phyloP scores from a whole-genome alignment of 768 basidiomycete species.

The Clitopilus passeckerianus region DNA sequence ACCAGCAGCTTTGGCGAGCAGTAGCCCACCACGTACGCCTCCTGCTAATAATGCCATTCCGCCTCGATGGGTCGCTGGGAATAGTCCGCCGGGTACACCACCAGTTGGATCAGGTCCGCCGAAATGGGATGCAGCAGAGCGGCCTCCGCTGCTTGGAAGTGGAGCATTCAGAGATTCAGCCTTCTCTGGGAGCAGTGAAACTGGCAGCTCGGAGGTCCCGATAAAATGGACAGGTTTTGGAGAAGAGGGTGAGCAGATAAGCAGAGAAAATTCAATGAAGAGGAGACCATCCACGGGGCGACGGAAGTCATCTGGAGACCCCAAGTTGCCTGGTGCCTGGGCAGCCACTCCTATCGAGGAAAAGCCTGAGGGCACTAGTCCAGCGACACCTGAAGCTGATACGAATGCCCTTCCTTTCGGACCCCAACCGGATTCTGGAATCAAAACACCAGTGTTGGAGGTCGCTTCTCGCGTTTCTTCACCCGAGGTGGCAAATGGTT shows the following conservation, averaged over 20 bases:
- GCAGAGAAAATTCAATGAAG: constrained; percentile 5
- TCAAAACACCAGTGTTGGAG: constrained; percentile 37
- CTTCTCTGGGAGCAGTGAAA: constrained; percentile 44
- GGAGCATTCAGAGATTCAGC: constrained; percentile 65
- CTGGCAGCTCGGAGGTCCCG: constrained; percentile 42
- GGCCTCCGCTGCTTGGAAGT: constrained; percentile 45
- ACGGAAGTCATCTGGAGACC: constrained; percentile 23
- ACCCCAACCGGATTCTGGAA: constrained; percentile 16
- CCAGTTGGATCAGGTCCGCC: not conserved
- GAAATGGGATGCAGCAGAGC: constrained; percentile 1
- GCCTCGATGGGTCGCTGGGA: not conserved
- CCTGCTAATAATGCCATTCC: not conserved
- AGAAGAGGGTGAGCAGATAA: constrained; percentile 3
- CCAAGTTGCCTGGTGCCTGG: constrained; percentile 51
- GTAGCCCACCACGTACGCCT: not conserved
- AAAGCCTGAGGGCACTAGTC: constrained; percentile 21
- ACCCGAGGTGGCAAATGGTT: constrained; percentile 32
- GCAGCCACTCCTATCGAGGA: constrained; percentile 50
- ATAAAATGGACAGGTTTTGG: constrained; percentile 55
- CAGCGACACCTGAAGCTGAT: not conserved
- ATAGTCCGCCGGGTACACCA: not conserved
- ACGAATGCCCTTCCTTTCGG: constrained; percentile 15
- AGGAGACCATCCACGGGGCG: constrained; percentile 6
- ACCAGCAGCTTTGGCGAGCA: not conserved
- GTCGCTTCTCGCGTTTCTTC: constrained; percentile 45